Conservation (phyloP, 2,329 filamentous ascomycete species). For the Diplodia corticola region DNA sequence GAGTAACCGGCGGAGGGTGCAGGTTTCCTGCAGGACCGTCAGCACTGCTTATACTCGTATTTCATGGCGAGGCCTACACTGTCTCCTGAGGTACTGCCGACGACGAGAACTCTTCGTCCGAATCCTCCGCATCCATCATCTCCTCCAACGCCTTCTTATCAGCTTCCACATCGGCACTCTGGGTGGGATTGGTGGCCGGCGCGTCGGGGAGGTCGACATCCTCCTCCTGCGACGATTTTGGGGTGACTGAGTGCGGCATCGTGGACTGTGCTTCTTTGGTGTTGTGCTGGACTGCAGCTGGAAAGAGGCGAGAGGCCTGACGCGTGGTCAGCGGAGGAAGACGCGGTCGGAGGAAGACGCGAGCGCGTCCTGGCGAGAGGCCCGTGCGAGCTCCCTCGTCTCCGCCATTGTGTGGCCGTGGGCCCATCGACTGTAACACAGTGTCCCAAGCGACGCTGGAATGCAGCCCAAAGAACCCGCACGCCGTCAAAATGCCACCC, state of each 20-base stretch:
- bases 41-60: not conserved
- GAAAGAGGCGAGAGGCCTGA: not conserved
- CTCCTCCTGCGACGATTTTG: constrained; percentile 41
- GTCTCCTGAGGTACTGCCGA: constrained; percentile 52
- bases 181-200: constrained; percentile 20
- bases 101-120: constrained; percentile 56
- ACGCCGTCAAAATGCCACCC: not conserved
- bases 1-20: constrained; percentile 52
- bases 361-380: not conserved
- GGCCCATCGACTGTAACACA: not conserved
- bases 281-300: not conserved
- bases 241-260: constrained; percentile 51
- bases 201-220: constrained; percentile 46
- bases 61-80: constrained; percentile 36
- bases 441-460: not conserved
- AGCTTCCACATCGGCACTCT: constrained; percentile 34
- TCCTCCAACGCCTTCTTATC: constrained; percentile 52
- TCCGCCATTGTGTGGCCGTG: not conserved
- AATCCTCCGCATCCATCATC: constrained; percentile 60
- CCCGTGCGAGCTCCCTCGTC: constrained; percentile 1
- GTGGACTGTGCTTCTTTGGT: constrained; percentile 13
- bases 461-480: not conserved
- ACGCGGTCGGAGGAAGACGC: not conserved
- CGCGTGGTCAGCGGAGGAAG: not conserved
- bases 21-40: constrained; percentile 25